Evolutionary conservation across 2,329 filamentous ascomycete species (phyloP).

Genomic region (Aspergillus sp.): DNA sequence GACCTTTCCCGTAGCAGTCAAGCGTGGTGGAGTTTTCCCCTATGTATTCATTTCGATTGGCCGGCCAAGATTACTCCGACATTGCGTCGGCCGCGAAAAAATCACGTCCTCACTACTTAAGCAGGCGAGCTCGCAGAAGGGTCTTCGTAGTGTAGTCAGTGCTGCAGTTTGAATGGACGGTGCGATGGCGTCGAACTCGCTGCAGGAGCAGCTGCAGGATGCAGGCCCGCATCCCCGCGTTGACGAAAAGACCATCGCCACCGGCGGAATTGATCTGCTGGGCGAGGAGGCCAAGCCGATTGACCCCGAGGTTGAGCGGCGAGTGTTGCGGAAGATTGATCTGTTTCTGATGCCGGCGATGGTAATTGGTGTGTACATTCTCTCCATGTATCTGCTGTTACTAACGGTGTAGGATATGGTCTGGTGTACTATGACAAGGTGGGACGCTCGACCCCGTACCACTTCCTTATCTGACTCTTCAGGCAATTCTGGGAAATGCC

Average conservation of each 20-base stretch:
- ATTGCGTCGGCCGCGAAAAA: no score
- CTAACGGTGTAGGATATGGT: conserved; percentile 49
- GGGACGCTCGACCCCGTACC: neutral
- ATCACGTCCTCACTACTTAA: no score
- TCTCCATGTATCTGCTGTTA: neutral
- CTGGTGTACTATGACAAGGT: conserved; percentile 71
- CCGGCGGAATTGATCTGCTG: neutral
- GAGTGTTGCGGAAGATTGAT: conserved; percentile 14
- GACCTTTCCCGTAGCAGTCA: no score
- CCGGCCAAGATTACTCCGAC: no score
- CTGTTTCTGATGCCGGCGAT: conserved; percentile 14
- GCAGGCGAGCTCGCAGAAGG: no score
- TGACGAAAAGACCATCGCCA: neutral
- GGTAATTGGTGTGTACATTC: conserved; percentile 43
- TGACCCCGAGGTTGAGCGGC: conserved; percentile 10
- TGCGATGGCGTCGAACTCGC: neutral
- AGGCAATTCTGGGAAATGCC: conserved; percentile 70
- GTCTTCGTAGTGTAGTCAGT: no score
- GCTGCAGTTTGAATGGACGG: neutral
- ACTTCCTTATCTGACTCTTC: neutral
- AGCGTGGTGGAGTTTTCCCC: no score
- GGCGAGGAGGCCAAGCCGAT: conserved; percentile 12
- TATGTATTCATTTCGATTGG: fast-evolving
- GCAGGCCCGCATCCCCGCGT: neutral
- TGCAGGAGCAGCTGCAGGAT: no score